Evolutionary conservation across 805 yeast genomes (phyloP), one percentile per base, ranked within the genome.

Genomic region (Yamadazyma nakazawae): DNA sequence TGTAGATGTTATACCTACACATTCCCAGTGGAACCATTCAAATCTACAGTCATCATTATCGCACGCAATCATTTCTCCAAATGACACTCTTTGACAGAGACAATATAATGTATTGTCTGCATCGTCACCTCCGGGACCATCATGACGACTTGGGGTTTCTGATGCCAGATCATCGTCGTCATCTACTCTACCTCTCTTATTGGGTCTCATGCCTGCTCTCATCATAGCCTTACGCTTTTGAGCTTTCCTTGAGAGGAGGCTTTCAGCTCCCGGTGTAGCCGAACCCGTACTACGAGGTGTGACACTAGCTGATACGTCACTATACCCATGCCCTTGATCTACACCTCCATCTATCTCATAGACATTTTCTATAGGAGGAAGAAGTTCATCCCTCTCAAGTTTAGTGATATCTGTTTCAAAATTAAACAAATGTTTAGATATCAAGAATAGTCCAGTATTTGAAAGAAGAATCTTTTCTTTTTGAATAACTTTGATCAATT

Each of bases 11-110:
- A 92, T 71, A 1, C 96, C 96, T 36, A 92, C 97, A 72, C 99
- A 94, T 46, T 83, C 85, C 75, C 91, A 92, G 66, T 94, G 99
- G 68, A 92, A 92, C 98, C 98, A 92, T 62, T 89, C 97, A 54
- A 75, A 82, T 60, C 82, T 80, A 71, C 99, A 94, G 56, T 85
- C 82, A 19, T 85, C 85, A 52, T 89, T 87, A 62, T 94, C 99
- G 68, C 99, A 94, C 0, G 96, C 98, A 60, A 94, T 88, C 99
- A 94, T 94, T 57, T 85, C 91, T 24, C 99, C 99, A 68, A 85
- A 90, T 0, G 97, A 91, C 0, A 88, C 96, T 54, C 94, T 85
- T 63, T 89, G 96, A 62, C 99, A 94, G 68, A 88, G 85, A 66
- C 99, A 94, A 63, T 92, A 92, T 45, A 72, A 57, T 42, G 64